A percentile compares a stretch with the other conserved stretches of the same genome.
phyloP scores from a whole-genome alignment of 176 grass and related monocot genomes.

The Oryza punctata region DNA sequence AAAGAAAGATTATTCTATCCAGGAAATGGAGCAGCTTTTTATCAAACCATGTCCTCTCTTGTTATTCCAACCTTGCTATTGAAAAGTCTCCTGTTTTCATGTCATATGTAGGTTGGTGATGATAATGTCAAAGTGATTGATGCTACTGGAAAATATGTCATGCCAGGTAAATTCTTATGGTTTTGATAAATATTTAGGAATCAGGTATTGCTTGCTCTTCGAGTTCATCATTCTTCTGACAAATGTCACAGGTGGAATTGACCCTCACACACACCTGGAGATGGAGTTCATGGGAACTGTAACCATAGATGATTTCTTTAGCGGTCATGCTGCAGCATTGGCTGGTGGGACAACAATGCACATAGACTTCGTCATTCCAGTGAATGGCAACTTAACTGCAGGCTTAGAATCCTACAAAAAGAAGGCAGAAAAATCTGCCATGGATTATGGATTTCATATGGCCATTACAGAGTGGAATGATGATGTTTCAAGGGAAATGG shows the following conservation, averaged over 20 bases:
- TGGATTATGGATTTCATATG: conserved; percentile 99
- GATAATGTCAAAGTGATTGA: conserved; percentile 81
- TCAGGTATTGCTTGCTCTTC: conserved; percentile 5
- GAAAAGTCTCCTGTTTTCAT: not conserved
- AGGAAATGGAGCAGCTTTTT: not conserved
- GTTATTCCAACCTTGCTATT: conserved; percentile 1
- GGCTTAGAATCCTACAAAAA: conserved; percentile 77
- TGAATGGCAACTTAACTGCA: conserved; percentile 82
- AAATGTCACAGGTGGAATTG: conserved; percentile 82
- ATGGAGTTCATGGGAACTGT: conserved; percentile 97
- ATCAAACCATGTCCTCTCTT: not conserved
- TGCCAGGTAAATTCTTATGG: conserved; percentile 68
- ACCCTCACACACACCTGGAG: conserved; percentile 91
- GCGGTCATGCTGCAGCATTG: conserved; percentile 82
- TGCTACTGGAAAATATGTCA: conserved; percentile 94
- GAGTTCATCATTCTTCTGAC: conserved; percentile 22
- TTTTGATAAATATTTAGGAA: not conserved
- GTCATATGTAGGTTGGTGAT: conserved; percentile 60
- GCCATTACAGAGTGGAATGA: conserved; percentile 97
- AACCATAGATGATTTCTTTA: conserved; percentile 91
- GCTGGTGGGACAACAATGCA: conserved; percentile 98
- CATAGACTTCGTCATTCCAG: conserved; percentile 92
- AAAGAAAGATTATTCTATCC: not conserved
- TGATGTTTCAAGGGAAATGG: conserved; percentile 93
- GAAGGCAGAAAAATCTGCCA: conserved; percentile 76